A percentile compares a stretch with the other conserved stretches of the same genome.
Evolutionary conservation across 495 filamentous ascomycete genomes (phyloP).

Genomic region (Chaetomidium leptoderma): DNA sequence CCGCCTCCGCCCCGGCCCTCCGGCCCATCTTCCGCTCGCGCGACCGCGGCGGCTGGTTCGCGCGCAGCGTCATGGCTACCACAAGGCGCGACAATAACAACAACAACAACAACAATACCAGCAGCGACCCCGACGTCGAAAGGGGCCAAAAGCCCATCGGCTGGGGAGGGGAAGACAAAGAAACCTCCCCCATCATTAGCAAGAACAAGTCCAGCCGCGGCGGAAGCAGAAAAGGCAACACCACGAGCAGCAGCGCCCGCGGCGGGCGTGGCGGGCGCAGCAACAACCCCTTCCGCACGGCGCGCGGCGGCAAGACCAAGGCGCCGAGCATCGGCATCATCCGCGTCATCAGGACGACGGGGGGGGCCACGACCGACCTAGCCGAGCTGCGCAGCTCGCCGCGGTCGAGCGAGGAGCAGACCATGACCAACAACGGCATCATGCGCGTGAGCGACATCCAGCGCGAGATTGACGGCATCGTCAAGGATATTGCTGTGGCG

Average conservation of each 20-base stretch:
- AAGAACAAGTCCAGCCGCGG: constrained; percentile 20
- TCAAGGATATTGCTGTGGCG: constrained; percentile 27
- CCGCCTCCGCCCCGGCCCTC: constrained; percentile 45
- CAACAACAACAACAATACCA: neutral
- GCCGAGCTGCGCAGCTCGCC: constrained; percentile 38
- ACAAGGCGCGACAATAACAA: neutral
- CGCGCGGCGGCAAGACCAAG: constrained; percentile 19
- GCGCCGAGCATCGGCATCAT: constrained; percentile 30
- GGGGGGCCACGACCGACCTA: constrained; percentile 14
- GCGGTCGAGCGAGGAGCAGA: constrained; percentile 40
- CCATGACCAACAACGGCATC: constrained; percentile 45
- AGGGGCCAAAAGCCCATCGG: constrained; percentile 21
- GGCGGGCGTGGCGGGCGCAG: neutral
- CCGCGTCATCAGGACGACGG: constrained; percentile 25
- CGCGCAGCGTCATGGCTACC: constrained; percentile 27
- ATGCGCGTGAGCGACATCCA: constrained; percentile 41
- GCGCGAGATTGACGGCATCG: constrained; percentile 35
- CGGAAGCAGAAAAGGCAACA: constrained; percentile 20
- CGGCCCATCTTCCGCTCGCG: constrained; percentile 38
- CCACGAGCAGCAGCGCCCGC: neutral
- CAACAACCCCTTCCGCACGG: neutral
- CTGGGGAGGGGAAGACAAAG: constrained; percentile 25
- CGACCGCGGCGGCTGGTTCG: constrained; percentile 38
- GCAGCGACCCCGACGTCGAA: constrained; percentile 20
- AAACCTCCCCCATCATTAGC: neutral